A percentile compares a stretch with the other conserved stretches of the same genome.
Evolutionary conservation across 352 stramenopile genomes (phyloP).

Genomic region (Phytophthora hibernalis): DNA sequence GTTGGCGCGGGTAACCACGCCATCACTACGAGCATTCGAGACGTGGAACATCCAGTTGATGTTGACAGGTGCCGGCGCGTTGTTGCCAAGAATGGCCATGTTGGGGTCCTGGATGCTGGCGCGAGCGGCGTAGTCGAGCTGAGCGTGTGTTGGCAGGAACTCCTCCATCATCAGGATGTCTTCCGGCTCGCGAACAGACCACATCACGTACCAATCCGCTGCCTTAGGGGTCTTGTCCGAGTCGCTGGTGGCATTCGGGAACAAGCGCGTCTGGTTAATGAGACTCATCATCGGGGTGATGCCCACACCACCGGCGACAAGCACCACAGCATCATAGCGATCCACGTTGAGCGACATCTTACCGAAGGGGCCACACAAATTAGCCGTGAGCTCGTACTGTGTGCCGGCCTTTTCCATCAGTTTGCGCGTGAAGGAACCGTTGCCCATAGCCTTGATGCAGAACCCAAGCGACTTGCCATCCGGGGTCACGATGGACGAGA

Average conservation of each 20-base stretch:
- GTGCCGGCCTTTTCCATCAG: slow-evolving; percentile 53
- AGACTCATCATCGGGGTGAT: slow-evolving; percentile 82
- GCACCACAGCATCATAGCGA: slow-evolving; percentile 68
- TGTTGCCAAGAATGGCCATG: slow-evolving; percentile 34
- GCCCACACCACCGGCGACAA: slow-evolving; percentile 76
- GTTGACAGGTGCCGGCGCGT: slow-evolving; percentile 37
- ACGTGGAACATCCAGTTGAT: slow-evolving; percentile 74
- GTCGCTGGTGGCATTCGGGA: slow-evolving; percentile 19
- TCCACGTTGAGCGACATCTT: slow-evolving; percentile 69
- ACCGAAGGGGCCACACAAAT: slow-evolving; percentile 75
- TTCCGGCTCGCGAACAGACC: slow-evolving; percentile 62
- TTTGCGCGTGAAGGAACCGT: slow-evolving; percentile 57
- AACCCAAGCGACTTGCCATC: slow-evolving; percentile 85
- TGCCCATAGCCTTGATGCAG: slow-evolving; percentile 66
- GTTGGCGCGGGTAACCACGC: slow-evolving; percentile 54
- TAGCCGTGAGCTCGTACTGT: slow-evolving; percentile 54
- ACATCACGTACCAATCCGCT: slow-evolving; percentile 64
- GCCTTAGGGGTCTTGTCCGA: slow-evolving; percentile 37
- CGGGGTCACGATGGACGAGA: slow-evolving; percentile 78
- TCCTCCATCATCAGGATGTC: slow-evolving; percentile 81
- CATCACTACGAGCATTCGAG: slow-evolving; percentile 54
- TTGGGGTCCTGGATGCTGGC: slow-evolving; percentile 60
- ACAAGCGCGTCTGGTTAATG: slow-evolving; percentile 72
- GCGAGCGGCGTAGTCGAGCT: slow-evolving; percentile 46
- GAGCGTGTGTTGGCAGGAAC: slow-evolving; percentile 63